Evolutionary conservation across 768 basidiomycete species (phyloP).

Genomic region (Sporobolomyces pararoseus): DNA sequence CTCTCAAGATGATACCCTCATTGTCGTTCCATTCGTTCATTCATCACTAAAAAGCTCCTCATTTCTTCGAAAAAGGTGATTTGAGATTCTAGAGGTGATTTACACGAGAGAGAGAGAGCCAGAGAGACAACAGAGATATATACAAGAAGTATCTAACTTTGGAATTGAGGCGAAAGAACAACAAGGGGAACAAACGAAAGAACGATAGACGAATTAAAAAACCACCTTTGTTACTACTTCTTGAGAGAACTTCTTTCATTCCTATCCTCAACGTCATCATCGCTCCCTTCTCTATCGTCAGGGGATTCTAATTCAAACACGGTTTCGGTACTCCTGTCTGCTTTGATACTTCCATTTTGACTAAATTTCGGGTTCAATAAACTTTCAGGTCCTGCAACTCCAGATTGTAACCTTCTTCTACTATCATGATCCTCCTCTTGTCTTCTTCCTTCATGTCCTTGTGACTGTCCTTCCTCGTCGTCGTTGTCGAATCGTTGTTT

Average conservation of each 20-base stretch:
- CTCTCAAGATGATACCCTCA: neutral
- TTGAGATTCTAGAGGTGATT: neutral
- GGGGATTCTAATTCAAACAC: constrained; percentile 5
- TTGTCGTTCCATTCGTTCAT: neutral
- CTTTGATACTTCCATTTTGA: neutral
- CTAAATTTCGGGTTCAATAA: neutral
- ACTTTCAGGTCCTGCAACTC: constrained; percentile 26
- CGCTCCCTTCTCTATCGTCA: neutral
- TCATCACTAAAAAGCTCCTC: neutral
- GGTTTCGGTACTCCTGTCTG: neutral
- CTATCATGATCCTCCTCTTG: neutral
- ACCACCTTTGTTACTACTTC: too few species aligned
- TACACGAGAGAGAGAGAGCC: neutral
- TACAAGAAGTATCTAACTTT: too few species aligned
- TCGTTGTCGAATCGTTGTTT: neutral
- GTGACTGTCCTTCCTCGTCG: too few species aligned
- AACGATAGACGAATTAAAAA: too few species aligned
- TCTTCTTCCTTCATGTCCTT: neutral
- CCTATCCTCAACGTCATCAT: neutral
- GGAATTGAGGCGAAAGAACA: too few species aligned
- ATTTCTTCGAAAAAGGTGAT: neutral
- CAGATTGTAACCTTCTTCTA: neutral
- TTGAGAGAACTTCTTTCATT: too few species aligned
- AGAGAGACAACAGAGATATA: too few species aligned
- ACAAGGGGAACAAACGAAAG: too few species aligned